Evolutionary conservation across 495 filamentous ascomycete genomes (phyloP).

Genomic region (Xylaria bambusicola): DNA sequence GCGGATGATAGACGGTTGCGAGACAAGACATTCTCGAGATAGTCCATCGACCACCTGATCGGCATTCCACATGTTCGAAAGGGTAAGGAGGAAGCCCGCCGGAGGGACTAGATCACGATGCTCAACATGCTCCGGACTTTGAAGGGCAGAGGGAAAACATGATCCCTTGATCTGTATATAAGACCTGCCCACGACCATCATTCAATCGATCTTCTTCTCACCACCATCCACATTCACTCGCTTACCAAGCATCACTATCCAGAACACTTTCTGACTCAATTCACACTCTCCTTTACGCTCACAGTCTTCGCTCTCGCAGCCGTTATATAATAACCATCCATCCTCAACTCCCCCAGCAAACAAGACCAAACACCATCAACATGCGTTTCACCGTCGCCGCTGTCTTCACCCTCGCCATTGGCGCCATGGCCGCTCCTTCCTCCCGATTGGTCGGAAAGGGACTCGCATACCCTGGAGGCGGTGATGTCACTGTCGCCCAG

Average conservation of each 20-base stretch:
- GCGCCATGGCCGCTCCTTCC: constrained; percentile 24
- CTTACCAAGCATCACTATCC: constrained; percentile 24
- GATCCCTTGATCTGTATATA: constrained; percentile 30
- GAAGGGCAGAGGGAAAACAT: background rate
- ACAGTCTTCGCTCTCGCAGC: constrained; percentile 25
- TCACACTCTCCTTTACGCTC: constrained; percentile 29
- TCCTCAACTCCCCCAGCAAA: constrained; percentile 10
- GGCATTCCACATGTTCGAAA: constrained; percentile 22
- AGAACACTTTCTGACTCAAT: constrained; percentile 32
- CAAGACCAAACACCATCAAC: constrained; percentile 24
- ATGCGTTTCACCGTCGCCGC: constrained; percentile 38
- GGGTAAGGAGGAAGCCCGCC: background rate
- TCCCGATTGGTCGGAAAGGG: too few species aligned
- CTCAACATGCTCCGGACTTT: background rate
- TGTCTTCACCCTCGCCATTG: constrained; percentile 33
- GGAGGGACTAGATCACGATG: constrained; percentile 19
- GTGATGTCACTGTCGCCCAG: constrained; percentile 49
- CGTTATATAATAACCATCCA: too few species aligned
- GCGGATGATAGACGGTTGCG: background rate
- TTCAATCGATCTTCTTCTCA: constrained; percentile 1
- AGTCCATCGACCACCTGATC: constrained; percentile 18
- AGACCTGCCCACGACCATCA: constrained; percentile 20
- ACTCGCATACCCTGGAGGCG: constrained; percentile 18
- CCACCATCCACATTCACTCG: constrained; percentile 29
- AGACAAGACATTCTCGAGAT: constrained; percentile 35